phyloP scores from a whole-genome alignment of 192 early-diverging fungal genomes.

The Backusella australiensis region DNA sequence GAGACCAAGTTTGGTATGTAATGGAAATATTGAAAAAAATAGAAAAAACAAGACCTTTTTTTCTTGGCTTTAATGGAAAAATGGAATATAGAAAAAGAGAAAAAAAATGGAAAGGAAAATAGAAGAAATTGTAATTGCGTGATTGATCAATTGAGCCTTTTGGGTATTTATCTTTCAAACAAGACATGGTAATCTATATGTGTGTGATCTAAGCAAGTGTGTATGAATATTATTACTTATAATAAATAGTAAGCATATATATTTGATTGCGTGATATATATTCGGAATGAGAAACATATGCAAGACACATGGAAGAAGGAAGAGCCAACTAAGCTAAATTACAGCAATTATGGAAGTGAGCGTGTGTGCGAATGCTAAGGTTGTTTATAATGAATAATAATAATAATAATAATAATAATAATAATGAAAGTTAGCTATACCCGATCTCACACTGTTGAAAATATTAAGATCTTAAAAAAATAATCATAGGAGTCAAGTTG shows the following conservation, averaged over 20 bases:
- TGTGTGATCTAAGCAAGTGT: neutral
- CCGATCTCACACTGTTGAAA: neutral
- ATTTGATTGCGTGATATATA: slow-evolving; percentile 17
- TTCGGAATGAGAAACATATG: slow-evolving; percentile 23
- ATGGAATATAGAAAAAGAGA: neutral
- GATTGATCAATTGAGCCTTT: neutral
- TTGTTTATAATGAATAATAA: neutral
- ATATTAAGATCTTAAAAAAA: neutral
- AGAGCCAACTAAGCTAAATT: neutral
- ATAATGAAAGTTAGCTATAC: neutral
- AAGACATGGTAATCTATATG: neutral
- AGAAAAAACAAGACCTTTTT: neutral
- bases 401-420: neutral
- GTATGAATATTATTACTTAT: no score
- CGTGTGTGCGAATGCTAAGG: neutral
- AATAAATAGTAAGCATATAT: no score
- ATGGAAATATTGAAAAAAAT: neutral
- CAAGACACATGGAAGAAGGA: neutral
- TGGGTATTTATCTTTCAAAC: neutral
- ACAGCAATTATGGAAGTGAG: neutral
- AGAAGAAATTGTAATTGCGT: neutral
- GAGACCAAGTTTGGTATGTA: neutral
- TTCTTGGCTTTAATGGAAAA: neutral
- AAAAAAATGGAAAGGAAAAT: neutral
- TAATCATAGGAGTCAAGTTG: neutral